Evolutionary conservation across 805 yeast genomes (phyloP).

Genomic region (Metschnikowia kofuensis): DNA sequence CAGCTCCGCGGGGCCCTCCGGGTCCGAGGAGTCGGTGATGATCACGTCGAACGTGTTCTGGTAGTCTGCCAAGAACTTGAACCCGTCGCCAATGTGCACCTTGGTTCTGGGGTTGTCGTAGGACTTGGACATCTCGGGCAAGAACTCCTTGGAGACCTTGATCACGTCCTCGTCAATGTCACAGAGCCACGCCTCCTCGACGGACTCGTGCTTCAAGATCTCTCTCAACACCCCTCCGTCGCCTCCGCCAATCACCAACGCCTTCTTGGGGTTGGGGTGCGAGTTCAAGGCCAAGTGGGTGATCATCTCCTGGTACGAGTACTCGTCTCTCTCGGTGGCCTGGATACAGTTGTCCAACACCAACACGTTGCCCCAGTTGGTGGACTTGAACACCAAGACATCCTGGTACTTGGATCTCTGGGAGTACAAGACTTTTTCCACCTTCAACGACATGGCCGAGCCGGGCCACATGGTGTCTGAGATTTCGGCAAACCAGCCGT

Average conservation of each 20-base stretch:
- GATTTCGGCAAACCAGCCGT: slow-evolving; percentile 97
- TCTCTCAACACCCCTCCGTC: slow-evolving; percentile 98
- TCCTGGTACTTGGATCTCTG: slow-evolving; percentile 91
- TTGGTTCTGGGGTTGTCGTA: slow-evolving; percentile 85
- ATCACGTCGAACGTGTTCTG: slow-evolving; percentile 89
- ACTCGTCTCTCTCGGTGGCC: slow-evolving; percentile 96
- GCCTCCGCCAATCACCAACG: slow-evolving; percentile 96
- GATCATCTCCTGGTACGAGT: slow-evolving; percentile 97
- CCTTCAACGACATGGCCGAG: slow-evolving; percentile 90
- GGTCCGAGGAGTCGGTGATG: slow-evolving; percentile 96
- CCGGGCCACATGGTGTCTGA: slow-evolving; percentile 99
- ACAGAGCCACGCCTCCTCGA: slow-evolving; percentile 87
- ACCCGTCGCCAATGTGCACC: slow-evolving; percentile 95
- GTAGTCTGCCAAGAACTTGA: slow-evolving; percentile 83
- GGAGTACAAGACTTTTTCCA: slow-evolving; percentile 79
- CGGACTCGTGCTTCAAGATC: slow-evolving; percentile 80
- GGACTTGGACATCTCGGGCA: slow-evolving; percentile 84
- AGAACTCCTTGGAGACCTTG: slow-evolving; percentile 76
- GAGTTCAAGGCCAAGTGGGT: slow-evolving; percentile 89
- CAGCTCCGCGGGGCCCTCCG: slow-evolving; percentile 97
- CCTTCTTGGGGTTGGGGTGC: slow-evolving; percentile 92
- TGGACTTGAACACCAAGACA: slow-evolving; percentile 86
- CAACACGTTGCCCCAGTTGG: slow-evolving; percentile 92
- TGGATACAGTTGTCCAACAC: slow-evolving; percentile 95
- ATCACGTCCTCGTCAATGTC: slow-evolving; percentile 96